Percentiles rank a stretch among this genome's conserved stretches.
These are phyloP conservation scores for Schoenoplectus tabernaemontani DNA, from an alignment of 202 grass and related monocot genomes.

Conservation along the genomic window DNA sequence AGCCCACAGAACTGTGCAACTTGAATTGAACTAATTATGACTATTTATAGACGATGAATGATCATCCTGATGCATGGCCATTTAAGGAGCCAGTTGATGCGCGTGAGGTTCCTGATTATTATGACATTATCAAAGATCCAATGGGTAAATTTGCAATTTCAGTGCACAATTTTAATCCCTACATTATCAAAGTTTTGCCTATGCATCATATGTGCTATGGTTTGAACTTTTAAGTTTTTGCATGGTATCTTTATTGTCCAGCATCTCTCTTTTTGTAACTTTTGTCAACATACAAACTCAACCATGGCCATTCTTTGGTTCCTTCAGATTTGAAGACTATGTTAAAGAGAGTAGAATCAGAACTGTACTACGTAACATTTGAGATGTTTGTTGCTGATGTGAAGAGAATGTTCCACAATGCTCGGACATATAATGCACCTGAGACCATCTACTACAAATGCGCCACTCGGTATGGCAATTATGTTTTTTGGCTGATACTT, in stretches of 20 bases:
- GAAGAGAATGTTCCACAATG: conserved; percentile 88
- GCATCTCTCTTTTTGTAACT: conserved; percentile 2
- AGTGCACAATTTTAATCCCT: neutral
- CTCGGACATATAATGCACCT: conserved; percentile 85
- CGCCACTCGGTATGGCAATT: conserved; percentile 44
- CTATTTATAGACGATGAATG: conserved; percentile 54
- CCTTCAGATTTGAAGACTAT: conserved; percentile 87
- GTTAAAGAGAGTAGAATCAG: conserved; percentile 79
- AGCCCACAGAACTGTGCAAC: conserved; percentile 5
- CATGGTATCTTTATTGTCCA: neutral
- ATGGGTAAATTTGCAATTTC: conserved; percentile 51
- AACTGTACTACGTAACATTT: conserved; percentile 94
- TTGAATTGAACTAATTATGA: conserved; percentile 4
- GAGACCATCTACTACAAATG: conserved; percentile 99
- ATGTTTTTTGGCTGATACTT: neutral
- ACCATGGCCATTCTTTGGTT: neutral
- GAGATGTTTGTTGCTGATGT: conserved; percentile 96
- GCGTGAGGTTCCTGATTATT: conserved; percentile 94
- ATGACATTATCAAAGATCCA: conserved; percentile 98
- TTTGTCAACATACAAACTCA: neutral
- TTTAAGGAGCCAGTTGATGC: conserved; percentile 96
- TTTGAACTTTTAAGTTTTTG: neutral
- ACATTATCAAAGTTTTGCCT: neutral
- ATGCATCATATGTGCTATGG: too few species aligned
- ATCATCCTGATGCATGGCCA: conserved; percentile 97